A percentile compares a stretch with the other conserved stretches of the same genome.
These are phyloP conservation scores for Kwoniella dendrophila DNA, from an alignment of 768 basidiomycete species.

Conservation along the genomic window DNA sequence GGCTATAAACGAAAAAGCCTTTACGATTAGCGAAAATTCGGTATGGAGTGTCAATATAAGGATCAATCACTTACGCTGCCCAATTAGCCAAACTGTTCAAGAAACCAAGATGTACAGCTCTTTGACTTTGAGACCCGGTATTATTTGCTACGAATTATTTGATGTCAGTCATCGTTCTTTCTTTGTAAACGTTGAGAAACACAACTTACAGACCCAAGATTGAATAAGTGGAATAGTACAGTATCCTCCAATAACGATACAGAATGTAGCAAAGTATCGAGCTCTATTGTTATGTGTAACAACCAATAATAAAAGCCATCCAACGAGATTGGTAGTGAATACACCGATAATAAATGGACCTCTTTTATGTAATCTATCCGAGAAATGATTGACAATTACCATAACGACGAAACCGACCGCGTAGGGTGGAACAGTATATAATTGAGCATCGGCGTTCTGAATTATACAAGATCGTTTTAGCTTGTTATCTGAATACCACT, in stretches of 20 bases:
- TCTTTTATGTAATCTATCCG: constrained; percentile 29
- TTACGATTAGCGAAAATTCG: neutral
- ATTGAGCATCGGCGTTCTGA: constrained; percentile 31
- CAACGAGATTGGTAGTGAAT: neutral
- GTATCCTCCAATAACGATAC: neutral
- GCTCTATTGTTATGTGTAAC: neutral
- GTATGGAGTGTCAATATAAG: neutral
- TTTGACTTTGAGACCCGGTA: neutral
- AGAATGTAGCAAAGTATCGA: neutral
- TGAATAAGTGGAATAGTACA: neutral
- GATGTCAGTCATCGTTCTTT: neutral
- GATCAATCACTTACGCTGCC: neutral
- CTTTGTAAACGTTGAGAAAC: neutral
- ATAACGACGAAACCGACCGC: constrained; percentile 24
- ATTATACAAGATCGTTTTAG: constrained; percentile 25
- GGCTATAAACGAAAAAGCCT: neutral
- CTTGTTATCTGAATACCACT: too few species aligned
- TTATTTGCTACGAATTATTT: neutral
- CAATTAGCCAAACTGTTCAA: neutral
- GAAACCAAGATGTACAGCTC: neutral
- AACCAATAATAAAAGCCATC: constrained; percentile 12
- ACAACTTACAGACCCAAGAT: constrained; percentile 17
- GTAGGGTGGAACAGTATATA: constrained; percentile 41
- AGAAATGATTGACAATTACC: constrained; percentile 22
- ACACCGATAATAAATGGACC: constrained; percentile 27